A percentile compares a stretch with the other conserved stretches of the same genome.
Evolutionary conservation across 2,329 filamentous ascomycete genomes (phyloP).

Genomic region (Xylaria sp.): DNA sequence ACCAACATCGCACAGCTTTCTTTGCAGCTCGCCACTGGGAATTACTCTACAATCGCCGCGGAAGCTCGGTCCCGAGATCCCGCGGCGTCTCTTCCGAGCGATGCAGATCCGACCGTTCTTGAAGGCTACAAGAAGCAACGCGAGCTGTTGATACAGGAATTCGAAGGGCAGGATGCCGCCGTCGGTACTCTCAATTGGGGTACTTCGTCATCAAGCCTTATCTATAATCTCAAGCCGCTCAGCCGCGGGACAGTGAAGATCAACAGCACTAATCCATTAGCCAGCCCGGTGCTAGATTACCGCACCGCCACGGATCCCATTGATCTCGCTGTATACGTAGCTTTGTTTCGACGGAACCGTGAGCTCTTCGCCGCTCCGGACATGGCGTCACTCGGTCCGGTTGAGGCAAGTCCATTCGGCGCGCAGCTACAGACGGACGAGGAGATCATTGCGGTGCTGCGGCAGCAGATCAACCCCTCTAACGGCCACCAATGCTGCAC

Average conservation of each 20-base stretch:
- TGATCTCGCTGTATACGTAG: conserved; percentile 51
- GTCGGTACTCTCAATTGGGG: conserved; percentile 50
- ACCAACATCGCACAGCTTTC: conserved; percentile 43
- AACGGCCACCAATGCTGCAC: conserved; percentile 49
- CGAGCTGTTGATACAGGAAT: conserved; percentile 49
- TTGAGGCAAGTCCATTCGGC: conserved; percentile 34
- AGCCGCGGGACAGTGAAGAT: conserved; percentile 55
- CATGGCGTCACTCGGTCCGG: conserved; percentile 32
- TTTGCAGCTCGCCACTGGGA: conserved; percentile 50
- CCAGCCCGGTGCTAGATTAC: conserved; percentile 54
- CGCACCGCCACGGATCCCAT: conserved; percentile 54
- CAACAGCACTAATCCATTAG: conserved; percentile 51
- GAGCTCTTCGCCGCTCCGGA: conserved; percentile 41
- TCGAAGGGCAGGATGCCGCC: conserved; percentile 38
- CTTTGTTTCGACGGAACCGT: conserved; percentile 51
- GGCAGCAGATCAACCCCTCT: conserved; percentile 25
- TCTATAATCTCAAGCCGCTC: conserved; percentile 54
- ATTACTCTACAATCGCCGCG: conserved; percentile 46
- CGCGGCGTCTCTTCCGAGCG: conserved; percentile 49
- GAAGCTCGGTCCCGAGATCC: conserved; percentile 50
- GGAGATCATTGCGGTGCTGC: conserved; percentile 14
- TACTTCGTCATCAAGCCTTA: conserved; percentile 45
- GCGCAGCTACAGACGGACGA: conserved; percentile 17
- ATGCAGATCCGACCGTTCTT: conserved; percentile 51
- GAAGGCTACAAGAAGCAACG: conserved; percentile 53